A percentile compares a stretch with the other conserved stretches of the same genome.
Evolutionary conservation across 78 protist species (phyloP).

Genomic region (Dictyostelium capitatum): DNA sequence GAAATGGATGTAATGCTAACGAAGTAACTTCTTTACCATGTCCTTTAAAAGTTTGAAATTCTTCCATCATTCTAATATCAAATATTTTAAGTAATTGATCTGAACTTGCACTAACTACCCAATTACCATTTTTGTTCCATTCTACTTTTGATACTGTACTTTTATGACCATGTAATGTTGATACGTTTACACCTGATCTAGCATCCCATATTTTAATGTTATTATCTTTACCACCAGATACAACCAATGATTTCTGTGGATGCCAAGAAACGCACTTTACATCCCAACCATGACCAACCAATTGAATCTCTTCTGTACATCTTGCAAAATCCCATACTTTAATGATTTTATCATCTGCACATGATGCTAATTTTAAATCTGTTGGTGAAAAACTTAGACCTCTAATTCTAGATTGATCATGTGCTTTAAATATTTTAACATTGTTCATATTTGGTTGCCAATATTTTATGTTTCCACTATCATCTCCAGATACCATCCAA

Average conservation of each 20-base stretch:
- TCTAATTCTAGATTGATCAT: constrained; percentile 80
- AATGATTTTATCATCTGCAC: constrained; percentile 91
- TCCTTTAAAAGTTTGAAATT: constrained; percentile 90
- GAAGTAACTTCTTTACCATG: constrained; percentile 91
- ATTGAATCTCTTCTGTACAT: constrained; percentile 71
- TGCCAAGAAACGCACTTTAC: constrained; percentile 95
- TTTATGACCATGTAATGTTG: constrained; percentile 91
- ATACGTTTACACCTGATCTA: constrained; percentile 66
- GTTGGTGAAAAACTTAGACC: constrained; percentile 85
- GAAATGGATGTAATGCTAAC: constrained; percentile 92
- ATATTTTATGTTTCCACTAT: constrained; percentile 92
- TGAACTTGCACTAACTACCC: constrained; percentile 90
- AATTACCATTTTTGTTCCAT: constrained; percentile 93
- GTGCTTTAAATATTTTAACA: constrained; percentile 90
- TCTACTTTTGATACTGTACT: constrained; percentile 72
- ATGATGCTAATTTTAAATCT: constrained; percentile 91
- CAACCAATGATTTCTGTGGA: constrained; percentile 91
- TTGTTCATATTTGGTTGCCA: constrained; percentile 97
- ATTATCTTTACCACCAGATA: constrained; percentile 92
- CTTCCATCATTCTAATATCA: constrained; percentile 93
- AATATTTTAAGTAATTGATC: constrained; percentile 90
- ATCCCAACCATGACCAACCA: constrained; percentile 96
- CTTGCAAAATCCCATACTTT: constrained; percentile 92
- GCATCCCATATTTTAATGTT: constrained; percentile 97
- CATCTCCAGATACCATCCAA: constrained; percentile 94